Evolutionary conservation across 306 rosid species (phyloP).

Genomic region (Myrica gale): DNA sequence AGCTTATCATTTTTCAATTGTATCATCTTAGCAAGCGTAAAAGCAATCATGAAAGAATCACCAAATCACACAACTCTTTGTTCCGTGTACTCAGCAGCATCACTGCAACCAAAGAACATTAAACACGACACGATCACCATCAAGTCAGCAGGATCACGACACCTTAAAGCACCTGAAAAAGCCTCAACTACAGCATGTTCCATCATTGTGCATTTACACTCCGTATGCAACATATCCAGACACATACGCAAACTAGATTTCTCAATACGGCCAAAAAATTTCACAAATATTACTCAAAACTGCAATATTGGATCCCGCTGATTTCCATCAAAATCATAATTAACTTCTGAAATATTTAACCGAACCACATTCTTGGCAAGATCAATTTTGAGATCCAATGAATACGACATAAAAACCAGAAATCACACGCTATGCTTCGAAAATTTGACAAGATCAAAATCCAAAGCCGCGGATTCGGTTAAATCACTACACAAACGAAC

Average conservation of each 20-base stretch:
- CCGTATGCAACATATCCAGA: neutral
- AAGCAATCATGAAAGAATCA: neutral
- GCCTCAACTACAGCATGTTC: constrained; percentile 7
- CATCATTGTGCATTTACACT: constrained; percentile 23
- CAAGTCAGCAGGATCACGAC: constrained; percentile 12
- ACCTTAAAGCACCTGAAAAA: constrained; percentile 25
- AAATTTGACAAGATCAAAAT: constrained; percentile 4
- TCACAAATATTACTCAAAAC: neutral
- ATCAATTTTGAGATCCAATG: constrained; percentile 43
- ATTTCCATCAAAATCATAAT: neutral
- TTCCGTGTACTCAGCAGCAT: constrained; percentile 24
- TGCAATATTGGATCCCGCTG: constrained; percentile 16
- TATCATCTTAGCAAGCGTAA: neutral
- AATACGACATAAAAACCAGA: constrained; percentile 6
- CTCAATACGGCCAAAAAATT: neutral
- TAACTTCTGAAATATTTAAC: neutral
- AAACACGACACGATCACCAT: constrained; percentile 23
- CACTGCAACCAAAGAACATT: neutral
- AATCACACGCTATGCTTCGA: neutral
- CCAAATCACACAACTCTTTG: neutral
- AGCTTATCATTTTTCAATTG: neutral
- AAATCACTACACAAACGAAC: constrained; percentile 14
- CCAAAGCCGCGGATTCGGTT: neutral
- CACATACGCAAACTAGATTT: neutral
- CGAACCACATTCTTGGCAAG: neutral